Percentiles rank a stretch among this genome's conserved stretches.
phyloP scores from a whole-genome alignment of 805 yeast genomes.

The Priceomyces fermenticarens region DNA sequence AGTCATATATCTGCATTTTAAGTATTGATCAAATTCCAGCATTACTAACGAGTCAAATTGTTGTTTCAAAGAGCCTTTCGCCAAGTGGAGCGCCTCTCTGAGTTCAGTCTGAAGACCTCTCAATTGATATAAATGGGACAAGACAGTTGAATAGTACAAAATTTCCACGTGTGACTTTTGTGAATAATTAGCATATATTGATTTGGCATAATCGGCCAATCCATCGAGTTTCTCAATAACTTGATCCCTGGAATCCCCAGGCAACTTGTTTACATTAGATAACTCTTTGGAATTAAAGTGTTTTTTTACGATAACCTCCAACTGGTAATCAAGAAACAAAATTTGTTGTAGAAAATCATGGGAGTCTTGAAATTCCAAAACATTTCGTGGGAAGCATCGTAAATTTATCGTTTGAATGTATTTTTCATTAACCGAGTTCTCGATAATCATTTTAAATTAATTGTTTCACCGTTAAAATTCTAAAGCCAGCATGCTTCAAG shows the following conservation, averaged over 20 bases:
- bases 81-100: slow-evolving; percentile 11
- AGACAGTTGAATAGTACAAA: slow-evolving; percentile 28
- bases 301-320: slow-evolving; percentile 28
- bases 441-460: slow-evolving; percentile 8
- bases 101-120: slow-evolving; percentile 17
- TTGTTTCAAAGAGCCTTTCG: slow-evolving; percentile 3
- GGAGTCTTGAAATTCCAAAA: slow-evolving; percentile 30
- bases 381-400: slow-evolving; percentile 37
- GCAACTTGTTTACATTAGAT: slow-evolving; percentile 20
- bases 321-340: slow-evolving; percentile 35
- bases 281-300: slow-evolving; percentile 25
- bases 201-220: slow-evolving; percentile 23
- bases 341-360: slow-evolving; percentile 31
- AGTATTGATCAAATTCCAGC: slow-evolving; percentile 26
- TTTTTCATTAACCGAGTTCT: slow-evolving; percentile 21
- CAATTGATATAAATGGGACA: slow-evolving; percentile 34
- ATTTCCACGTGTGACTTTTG: slow-evolving; percentile 25
- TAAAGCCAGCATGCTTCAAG: neutral
- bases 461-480: too few species aligned
- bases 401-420: slow-evolving; percentile 25
- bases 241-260: slow-evolving; percentile 18
- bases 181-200: slow-evolving; percentile 19
- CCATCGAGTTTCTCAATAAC: slow-evolving; percentile 19
- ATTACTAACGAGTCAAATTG: slow-evolving; percentile 5
- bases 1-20: slow-evolving; percentile 31